Base-by-base conservation (phyloP, 108 stramenopile species). In the Cylindrotheca closterium region DNA sequence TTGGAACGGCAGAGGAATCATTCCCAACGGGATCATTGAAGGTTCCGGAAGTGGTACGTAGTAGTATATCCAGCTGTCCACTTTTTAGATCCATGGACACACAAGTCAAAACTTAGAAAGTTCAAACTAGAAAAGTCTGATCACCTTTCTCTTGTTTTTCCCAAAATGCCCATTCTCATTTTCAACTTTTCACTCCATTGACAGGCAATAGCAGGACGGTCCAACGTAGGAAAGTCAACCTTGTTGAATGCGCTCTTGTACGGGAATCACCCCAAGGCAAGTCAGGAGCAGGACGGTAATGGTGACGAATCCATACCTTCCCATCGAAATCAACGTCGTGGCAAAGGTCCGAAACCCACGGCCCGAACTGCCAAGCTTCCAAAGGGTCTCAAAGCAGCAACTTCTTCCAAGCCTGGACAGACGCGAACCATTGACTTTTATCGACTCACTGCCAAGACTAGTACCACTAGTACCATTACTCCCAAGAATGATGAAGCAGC, bases 191-290 rank as follows among this genome's bases (percentile, higher is more conserved):
- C 8, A 21, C 45, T 42, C 18, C 12, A 24, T 30, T 15, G 17
- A 8, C 30, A 63, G 61, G 91, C 88, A 23, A 52, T 92, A 10
- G 79, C 79, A 18, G 91, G 91, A 48, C 62, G 91, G 74, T 87
- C 85, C 59, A 92, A 92, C 62, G 87, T 89, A 4, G 91, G 91
- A 24, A 92, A 92, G 58, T 79, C 77, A 0, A 88, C 91, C 1
- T 58, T 92, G 0, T 56, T 92, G 28, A 92, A 92, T 74, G 82
- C 84, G 5, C 55, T 92, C 33, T 69, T 92, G 49, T 87, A 92
- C 58, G 80, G 82, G 29, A 83, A 82, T 46, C 42, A 30, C 4
- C 42, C 21, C 17, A 22, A 60, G 52, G 33, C 18, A 32, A 34
- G 17, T 28, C 33, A 22, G 15, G 55, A 23, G 24, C 37, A 31